phyloP scores from a whole-genome alignment of 129 eudicot genomes.

The Tagetes patula region DNA sequence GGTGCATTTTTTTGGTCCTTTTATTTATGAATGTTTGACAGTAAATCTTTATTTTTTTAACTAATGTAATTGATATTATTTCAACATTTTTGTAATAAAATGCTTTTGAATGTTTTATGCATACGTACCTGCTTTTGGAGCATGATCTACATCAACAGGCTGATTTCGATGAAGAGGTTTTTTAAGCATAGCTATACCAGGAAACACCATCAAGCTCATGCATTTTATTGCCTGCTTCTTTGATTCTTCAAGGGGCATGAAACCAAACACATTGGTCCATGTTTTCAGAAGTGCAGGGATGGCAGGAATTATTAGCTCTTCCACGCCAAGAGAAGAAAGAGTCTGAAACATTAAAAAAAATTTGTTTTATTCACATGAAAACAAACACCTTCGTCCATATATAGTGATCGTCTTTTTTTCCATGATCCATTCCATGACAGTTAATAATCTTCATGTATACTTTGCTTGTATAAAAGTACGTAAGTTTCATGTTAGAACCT shows the following conservation, averaged over 20 bases:
- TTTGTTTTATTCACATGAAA: background rate
- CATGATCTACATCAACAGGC: constrained; percentile 9
- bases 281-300: constrained; percentile 57
- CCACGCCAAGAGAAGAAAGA: constrained; percentile 53
- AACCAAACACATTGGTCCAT: constrained; percentile 65
- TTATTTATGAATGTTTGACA: background rate
- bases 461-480: background rate
- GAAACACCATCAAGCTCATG: constrained; percentile 52
- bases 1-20: background rate
- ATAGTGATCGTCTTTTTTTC: background rate
- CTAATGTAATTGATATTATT: background rate
- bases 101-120: background rate
- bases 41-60: background rate
- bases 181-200: constrained; percentile 54
- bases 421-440: background rate
- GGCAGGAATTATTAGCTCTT: constrained; percentile 66
- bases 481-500: too few species aligned
- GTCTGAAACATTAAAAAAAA: constrained; percentile 35
- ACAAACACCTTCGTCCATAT: background rate
- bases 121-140: constrained; percentile 46
- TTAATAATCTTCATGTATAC: background rate
- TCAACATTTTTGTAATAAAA: background rate
- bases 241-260: constrained; percentile 44
- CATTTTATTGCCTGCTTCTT: constrained; percentile 38
- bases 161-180: constrained; percentile 44